Conservation (phyloP, 768 basidiomycete genomes). For the Agaricus blazei region DNA sequence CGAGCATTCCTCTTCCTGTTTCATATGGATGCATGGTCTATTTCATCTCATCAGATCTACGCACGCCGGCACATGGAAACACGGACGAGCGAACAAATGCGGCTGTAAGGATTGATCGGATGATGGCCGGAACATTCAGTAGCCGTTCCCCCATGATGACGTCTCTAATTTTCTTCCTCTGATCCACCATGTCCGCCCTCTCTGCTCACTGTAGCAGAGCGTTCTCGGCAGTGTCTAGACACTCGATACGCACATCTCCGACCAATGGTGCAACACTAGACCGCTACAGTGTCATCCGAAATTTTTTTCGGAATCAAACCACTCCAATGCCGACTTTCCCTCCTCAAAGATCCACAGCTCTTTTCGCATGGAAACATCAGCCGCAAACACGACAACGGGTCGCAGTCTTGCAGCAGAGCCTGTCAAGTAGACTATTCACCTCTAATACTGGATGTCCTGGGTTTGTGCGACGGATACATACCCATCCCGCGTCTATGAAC, state of each 20-base stretch:
- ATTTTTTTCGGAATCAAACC: conserved; percentile 45
- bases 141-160: conserved; percentile 1
- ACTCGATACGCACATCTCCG: not conserved
- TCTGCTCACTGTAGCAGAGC: conserved; percentile 2
- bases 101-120: not conserved
- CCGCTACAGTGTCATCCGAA: conserved; percentile 54
- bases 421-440: not conserved
- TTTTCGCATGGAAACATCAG: not conserved
- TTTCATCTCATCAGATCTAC: too few relatives aligned
- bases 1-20: too few relatives aligned
- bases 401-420: not conserved
- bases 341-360: conserved; percentile 7
- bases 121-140: not conserved
- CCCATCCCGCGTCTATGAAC: not conserved
- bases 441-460: not conserved
- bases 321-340: conserved; percentile 12
- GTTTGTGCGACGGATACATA: conserved; percentile 2
- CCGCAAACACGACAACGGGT: not conserved
- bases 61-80: too few relatives aligned
- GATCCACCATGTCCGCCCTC: not conserved
- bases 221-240: not conserved
- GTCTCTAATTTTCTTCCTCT: not conserved
- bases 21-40: too few relatives aligned
- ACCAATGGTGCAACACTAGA: conserved; percentile 26
- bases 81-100: too few relatives aligned